phyloP scores from a whole-genome alignment of 2,329 filamentous ascomycete genomes.

The Cladosporium sp. region DNA sequence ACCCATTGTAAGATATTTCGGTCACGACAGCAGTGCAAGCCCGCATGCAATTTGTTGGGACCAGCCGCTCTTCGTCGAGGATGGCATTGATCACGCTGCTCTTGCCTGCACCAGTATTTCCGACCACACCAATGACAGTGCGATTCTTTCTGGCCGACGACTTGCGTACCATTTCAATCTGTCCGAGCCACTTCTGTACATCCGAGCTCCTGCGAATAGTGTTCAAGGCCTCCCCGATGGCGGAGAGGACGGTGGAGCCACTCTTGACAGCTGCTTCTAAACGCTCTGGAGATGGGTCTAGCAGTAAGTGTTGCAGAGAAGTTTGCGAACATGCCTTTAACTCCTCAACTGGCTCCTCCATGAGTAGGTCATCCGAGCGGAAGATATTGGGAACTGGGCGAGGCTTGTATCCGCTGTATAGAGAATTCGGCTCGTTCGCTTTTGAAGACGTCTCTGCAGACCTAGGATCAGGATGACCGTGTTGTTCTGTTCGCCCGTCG shows the following conservation, averaged over 20 bases:
- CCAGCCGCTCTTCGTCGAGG: constrained; percentile 56
- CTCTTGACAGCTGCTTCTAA: constrained; percentile 39
- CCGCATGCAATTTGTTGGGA: constrained; percentile 55
- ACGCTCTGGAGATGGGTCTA: constrained; percentile 29
- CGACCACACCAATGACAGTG: constrained; percentile 56
- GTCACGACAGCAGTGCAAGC: constrained; percentile 61
- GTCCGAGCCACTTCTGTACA: constrained; percentile 37
- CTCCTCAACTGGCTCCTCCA: not conserved
- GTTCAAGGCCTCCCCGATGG: constrained; percentile 31
- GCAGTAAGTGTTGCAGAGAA: constrained; percentile 32
- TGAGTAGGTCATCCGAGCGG: not conserved
- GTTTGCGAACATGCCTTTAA: not conserved
- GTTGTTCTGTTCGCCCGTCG: not conserved
- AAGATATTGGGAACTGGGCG: not conserved
- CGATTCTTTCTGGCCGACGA: constrained; percentile 28
- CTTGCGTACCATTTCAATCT: constrained; percentile 39
- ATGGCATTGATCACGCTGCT: constrained; percentile 61
- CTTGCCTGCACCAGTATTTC: constrained; percentile 60
- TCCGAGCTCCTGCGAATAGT: constrained; percentile 27
- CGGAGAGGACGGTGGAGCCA: constrained; percentile 35
- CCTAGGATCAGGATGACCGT: not conserved
- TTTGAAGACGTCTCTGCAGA: not conserved
- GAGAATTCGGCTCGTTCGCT: not conserved
- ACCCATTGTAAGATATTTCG: constrained; percentile 55
- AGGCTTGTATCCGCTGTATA: not conserved